A percentile compares a stretch with the other conserved stretches of the same genome.
These are phyloP conservation scores for Fomitopsis betulina DNA, from an alignment of 1,284 basidiomycete species.

Conservation along the genomic window DNA sequence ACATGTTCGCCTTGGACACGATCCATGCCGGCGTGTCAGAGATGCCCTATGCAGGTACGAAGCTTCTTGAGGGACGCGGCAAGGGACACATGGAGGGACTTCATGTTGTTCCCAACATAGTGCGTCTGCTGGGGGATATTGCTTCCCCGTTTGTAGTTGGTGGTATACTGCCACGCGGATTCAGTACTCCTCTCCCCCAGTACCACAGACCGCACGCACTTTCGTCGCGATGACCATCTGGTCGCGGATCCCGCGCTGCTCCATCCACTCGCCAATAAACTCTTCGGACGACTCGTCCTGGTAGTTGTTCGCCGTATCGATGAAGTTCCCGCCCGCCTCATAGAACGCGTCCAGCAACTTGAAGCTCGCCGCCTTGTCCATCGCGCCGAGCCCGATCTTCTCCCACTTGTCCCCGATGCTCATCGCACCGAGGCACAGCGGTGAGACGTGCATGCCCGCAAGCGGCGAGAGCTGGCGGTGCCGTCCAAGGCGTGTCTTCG, in stretches of 20 bases:
- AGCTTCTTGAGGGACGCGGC: conserved; percentile 39
- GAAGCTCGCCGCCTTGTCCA: conserved; percentile 31
- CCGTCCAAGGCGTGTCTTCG: conserved; percentile 16
- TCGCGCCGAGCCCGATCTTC: conserved; percentile 31
- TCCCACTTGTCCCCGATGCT: conserved; percentile 47
- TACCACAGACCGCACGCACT: neutral
- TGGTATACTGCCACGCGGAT: conserved; percentile 28
- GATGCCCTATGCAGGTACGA: conserved; percentile 22
- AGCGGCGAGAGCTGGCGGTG: conserved; percentile 18
- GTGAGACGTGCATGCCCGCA: conserved; percentile 34
- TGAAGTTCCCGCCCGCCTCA: neutral
- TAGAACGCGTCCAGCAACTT: too few relatives aligned
- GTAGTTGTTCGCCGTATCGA: neutral
- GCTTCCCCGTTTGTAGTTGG: conserved; percentile 23
- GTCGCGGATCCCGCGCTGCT: conserved; percentile 28
- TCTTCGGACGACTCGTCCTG: neutral
- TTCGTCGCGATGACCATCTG: neutral
- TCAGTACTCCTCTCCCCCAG: neutral
- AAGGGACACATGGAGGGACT: conserved; percentile 30
- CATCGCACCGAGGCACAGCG: conserved; percentile 46
- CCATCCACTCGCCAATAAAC: conserved; percentile 1
- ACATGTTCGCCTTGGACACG: conserved; percentile 45
- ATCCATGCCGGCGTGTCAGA: conserved; percentile 50
- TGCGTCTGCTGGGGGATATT: conserved; percentile 25
- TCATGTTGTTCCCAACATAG: conserved; percentile 43